Evolutionary conservation across 805 yeast genomes (phyloP).

Genomic region (Candida coleopterorum): DNA sequence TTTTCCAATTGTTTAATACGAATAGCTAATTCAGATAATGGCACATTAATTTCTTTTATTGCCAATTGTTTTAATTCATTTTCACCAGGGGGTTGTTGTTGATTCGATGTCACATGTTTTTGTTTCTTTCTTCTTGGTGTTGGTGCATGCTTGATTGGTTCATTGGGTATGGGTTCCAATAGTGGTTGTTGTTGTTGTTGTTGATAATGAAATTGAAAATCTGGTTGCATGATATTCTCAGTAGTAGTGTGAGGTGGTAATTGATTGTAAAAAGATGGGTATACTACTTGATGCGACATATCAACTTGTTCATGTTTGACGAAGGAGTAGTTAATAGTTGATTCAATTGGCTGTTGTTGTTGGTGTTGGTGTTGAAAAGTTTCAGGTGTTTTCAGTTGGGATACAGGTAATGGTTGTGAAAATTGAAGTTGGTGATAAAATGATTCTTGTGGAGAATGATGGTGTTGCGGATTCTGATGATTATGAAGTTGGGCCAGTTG

Average conservation of each 20-base stretch:
- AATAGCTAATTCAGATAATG: constrained; percentile 41
- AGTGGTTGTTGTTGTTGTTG: neutral
- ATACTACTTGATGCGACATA: constrained; percentile 5
- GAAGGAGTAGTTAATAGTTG: neutral
- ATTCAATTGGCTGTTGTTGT: constrained; percentile 3
- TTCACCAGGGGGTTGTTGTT: constrained; percentile 24
- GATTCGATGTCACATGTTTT: constrained; percentile 7
- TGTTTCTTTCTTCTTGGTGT: constrained; percentile 22
- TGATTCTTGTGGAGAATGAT: too few relatives aligned
- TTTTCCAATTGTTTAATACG: constrained; percentile 42
- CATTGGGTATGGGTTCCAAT: constrained; percentile 1
- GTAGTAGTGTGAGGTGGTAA: neutral
- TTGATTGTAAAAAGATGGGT: neutral
- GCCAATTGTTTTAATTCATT: constrained; percentile 35
- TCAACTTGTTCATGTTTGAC: constrained; percentile 3
- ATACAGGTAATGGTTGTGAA: constrained; percentile 2
- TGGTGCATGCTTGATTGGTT: neutral
- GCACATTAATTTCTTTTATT: constrained; percentile 24
- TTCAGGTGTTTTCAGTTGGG: constrained; percentile 1
- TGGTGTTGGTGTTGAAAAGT: neutral
- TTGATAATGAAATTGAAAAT: constrained; percentile 4
- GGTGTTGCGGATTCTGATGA: constrained; percentile 6
- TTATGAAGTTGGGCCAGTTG: neutral
- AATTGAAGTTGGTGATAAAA: constrained; percentile 2
- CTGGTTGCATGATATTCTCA: neutral